phyloP scores from a whole-genome alignment of 306 rosid genomes.

The Gastrolobium villosum region DNA sequence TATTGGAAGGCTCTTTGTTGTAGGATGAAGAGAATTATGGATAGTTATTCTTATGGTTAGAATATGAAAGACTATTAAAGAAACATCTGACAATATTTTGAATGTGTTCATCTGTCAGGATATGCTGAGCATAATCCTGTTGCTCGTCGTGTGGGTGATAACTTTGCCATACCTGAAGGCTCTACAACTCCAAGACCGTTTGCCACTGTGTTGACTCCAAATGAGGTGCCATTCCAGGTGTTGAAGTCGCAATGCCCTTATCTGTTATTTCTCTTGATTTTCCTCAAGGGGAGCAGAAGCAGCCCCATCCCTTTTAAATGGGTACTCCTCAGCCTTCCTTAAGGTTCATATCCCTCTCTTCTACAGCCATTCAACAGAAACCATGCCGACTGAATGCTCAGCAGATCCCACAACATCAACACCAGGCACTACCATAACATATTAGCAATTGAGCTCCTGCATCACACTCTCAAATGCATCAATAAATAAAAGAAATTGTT shows the following conservation, averaged over 20 bases:
- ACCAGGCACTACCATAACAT: constrained; percentile 67
- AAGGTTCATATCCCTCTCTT: constrained; percentile 97
- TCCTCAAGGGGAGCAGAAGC: constrained; percentile 87
- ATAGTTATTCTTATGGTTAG: constrained; percentile 20
- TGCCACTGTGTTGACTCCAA: constrained; percentile 85
- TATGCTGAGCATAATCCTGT: constrained; percentile 83
- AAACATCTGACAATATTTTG: constrained; percentile 35
- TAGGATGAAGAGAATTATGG: constrained; percentile 22
- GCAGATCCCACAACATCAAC: constrained; percentile 74
- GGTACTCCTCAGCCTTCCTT: constrained; percentile 97
- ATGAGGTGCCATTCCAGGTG: constrained; percentile 96
- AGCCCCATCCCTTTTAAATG: constrained; percentile 76
- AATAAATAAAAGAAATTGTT: too few species aligned
- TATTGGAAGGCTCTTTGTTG: constrained; percentile 28
- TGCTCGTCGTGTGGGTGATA: constrained; percentile 74
- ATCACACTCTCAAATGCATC: too few species aligned
- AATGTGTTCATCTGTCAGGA: constrained; percentile 65
- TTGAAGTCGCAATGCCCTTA: constrained; percentile 94
- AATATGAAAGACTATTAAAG: constrained; percentile 13
- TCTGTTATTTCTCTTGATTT: constrained; percentile 74
- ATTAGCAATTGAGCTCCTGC: too few species aligned
- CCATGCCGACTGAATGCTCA: constrained; percentile 73
- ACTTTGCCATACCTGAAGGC: constrained; percentile 76
- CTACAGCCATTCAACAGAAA: constrained; percentile 79
- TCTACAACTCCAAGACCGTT: constrained; percentile 95